These are phyloP conservation scores for Drosera capensis DNA, from an alignment of 148 eudicot species.

Conservation along the genomic window DNA sequence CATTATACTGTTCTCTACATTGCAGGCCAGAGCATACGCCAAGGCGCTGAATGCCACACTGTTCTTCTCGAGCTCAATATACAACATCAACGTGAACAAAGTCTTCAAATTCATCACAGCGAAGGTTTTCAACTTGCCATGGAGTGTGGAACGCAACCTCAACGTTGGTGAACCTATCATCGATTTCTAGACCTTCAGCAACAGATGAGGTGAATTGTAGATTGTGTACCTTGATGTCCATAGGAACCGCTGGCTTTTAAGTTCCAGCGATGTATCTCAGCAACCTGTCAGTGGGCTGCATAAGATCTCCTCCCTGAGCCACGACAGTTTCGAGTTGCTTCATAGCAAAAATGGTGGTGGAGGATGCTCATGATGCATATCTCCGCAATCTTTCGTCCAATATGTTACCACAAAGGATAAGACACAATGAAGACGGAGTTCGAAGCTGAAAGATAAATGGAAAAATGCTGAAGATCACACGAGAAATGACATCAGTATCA, in stretches of 20 bases:
- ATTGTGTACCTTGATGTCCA: neutral
- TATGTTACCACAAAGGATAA: too few species aligned
- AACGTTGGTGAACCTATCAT: conserved; percentile 57
- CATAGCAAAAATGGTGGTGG: neutral
- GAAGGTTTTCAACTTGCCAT: conserved; percentile 44
- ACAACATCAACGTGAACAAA: conserved; percentile 65
- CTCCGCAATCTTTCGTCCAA: too few species aligned
- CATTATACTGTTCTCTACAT: neutral
- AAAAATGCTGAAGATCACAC: too few species aligned
- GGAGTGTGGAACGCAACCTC: conserved; percentile 47
- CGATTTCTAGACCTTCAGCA: conserved; percentile 18
- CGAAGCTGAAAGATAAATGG: too few species aligned
- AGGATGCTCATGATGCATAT: too few species aligned
- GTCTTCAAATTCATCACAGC: conserved; percentile 55
- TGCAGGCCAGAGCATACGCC: conserved; percentile 55
- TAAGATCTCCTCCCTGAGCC: neutral
- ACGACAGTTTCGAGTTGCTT: neutral
- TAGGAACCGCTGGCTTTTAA: neutral
- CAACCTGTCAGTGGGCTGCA: neutral
- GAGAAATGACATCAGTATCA: too few species aligned
- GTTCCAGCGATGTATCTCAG: neutral
- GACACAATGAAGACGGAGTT: too few species aligned
- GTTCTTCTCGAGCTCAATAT: conserved; percentile 45
- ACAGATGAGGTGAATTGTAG: neutral
- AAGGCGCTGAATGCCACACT: conserved; percentile 43